Evolutionary conservation across 2,329 filamentous ascomycete genomes (phyloP).

Genomic region (Davidsoniella eucalypti): DNA sequence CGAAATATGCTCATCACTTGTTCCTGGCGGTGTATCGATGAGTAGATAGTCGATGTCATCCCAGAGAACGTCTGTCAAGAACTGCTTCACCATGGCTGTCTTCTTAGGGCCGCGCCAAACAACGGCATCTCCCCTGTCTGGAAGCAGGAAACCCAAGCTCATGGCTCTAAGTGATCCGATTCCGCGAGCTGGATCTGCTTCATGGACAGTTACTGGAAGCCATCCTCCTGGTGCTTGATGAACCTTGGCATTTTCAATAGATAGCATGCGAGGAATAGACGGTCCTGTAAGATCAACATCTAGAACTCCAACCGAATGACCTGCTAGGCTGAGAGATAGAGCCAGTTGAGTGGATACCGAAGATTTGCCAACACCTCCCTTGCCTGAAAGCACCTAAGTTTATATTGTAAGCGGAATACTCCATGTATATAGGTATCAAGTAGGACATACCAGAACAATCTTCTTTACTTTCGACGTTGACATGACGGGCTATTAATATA

Average conservation of each 20-base stretch:
- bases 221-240: constrained; percentile 83
- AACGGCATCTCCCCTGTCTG: constrained; percentile 71
- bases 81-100: constrained; percentile 96
- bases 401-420: constrained; percentile 5
- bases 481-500: constrained; percentile 4
- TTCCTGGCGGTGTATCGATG: constrained; percentile 91
- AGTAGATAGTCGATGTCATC: constrained; percentile 75
- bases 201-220: constrained; percentile 75
- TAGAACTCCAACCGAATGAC: constrained; percentile 82
- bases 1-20: constrained; percentile 92
- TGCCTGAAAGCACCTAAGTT: constrained; percentile 65
- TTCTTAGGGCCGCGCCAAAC: constrained; percentile 98
- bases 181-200: constrained; percentile 31
- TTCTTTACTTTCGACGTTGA: constrained; percentile 45
- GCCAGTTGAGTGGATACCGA: constrained; percentile 95
- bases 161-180: constrained; percentile 63
- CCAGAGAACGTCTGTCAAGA: constrained; percentile 85
- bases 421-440: background rate
- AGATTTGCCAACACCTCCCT: constrained; percentile 95
- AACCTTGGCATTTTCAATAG: constrained; percentile 76
- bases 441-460: constrained; percentile 48
- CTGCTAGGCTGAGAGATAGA: constrained; percentile 68
- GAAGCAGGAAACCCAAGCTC: constrained; percentile 82
- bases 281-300: constrained; percentile 94
- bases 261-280: constrained; percentile 88